Conservation (phyloP, 1,284 basidiomycete genomes). For the Pseudozyma hubeiensis region DNA sequence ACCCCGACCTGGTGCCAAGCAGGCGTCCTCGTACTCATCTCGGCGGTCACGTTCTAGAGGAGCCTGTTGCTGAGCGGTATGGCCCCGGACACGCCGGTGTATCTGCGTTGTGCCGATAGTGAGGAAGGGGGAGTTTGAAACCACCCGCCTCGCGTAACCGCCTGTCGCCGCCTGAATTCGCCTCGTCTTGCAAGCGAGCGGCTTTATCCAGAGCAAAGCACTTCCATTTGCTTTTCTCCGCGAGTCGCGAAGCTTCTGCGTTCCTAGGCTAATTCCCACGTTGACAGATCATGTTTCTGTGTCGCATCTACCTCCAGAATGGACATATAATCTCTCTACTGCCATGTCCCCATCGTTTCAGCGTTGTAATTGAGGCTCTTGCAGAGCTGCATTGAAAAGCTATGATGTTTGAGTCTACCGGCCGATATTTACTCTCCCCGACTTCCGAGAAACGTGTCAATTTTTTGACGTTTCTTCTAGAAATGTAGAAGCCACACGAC, state of each 20-base stretch:
- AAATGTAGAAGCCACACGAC: constrained; percentile 15
- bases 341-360: too few species aligned
- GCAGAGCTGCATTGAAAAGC: neutral
- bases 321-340: neutral
- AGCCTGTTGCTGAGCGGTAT: too few species aligned
- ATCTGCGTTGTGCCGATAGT: constrained; percentile 3
- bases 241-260: neutral
- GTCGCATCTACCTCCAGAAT: neutral
- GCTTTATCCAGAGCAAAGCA: neutral
- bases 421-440: constrained; percentile 2
- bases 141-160: constrained; percentile 1
- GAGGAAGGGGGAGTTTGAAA: constrained; percentile 5
- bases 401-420: neutral
- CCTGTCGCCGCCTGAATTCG: neutral
- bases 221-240: neutral
- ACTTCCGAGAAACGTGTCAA: constrained; percentile 21
- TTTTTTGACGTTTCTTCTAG: constrained; percentile 40
- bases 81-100: neutral
- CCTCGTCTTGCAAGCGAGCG: neutral
- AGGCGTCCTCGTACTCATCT: too few species aligned
- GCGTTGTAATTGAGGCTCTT: neutral
- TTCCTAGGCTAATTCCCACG: constrained; percentile 44
- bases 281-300: constrained; percentile 1
- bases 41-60: constrained; percentile 5
- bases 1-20: too few species aligned